Conservation (phyloP, 805 yeast species). For the Yamadazyma akitaensis region DNA sequence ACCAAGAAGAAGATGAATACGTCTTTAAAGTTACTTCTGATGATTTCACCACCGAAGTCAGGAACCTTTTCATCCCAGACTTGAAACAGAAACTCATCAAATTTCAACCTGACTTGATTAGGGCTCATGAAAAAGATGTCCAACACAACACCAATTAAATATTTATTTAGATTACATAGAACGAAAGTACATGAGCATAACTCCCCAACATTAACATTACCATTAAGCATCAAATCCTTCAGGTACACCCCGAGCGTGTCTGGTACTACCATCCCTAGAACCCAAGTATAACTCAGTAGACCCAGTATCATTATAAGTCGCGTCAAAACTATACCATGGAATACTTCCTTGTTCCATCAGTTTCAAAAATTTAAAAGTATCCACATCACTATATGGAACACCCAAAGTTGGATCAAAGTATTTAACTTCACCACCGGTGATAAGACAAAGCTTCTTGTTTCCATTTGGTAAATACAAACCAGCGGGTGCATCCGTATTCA, state of each 20-base stretch:
- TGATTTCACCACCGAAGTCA: constrained; percentile 40
- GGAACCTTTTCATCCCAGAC: constrained; percentile 50
- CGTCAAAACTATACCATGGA: constrained; percentile 50
- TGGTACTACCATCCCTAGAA: constrained; percentile 50
- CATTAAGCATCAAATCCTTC: constrained; percentile 58
- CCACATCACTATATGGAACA: constrained; percentile 80
- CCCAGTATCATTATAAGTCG: constrained; percentile 54
- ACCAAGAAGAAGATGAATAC: constrained; percentile 66
- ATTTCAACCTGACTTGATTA: constrained; percentile 62
- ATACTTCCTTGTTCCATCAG: constrained; percentile 45
- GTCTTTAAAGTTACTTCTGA: constrained; percentile 44
- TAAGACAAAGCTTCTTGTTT: constrained; percentile 61
- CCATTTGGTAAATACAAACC: constrained; percentile 73
- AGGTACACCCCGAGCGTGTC: constrained; percentile 84
- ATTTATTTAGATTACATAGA: constrained; percentile 3
- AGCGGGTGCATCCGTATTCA: constrained; percentile 68
- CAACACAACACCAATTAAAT: constrained; percentile 44
- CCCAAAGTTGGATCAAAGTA: constrained; percentile 89
- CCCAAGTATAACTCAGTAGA: constrained; percentile 42
- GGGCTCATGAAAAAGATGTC: constrained; percentile 59
- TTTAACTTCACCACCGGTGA: constrained; percentile 74
- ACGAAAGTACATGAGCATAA: background rate
- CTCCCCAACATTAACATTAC: background rate
- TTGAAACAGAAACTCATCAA: constrained; percentile 45
- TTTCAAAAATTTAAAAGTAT: constrained; percentile 66